phyloP scores from a whole-genome alignment of 2,329 filamentous ascomycete genomes.

The Venturia asperata region DNA sequence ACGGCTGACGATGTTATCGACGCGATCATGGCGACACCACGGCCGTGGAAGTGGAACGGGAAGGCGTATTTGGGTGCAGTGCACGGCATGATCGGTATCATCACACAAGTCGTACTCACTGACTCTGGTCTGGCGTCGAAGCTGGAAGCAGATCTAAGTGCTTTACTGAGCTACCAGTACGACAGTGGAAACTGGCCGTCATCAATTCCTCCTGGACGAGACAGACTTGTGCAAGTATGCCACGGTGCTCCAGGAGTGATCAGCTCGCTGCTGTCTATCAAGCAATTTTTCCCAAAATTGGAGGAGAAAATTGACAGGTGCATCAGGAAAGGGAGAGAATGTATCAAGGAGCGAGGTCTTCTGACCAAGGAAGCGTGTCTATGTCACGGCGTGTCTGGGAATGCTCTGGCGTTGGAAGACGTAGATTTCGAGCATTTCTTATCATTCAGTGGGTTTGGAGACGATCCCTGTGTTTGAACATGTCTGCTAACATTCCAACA shows the following conservation, averaged over 20 bases:
- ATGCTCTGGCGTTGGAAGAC: constrained; percentile 51
- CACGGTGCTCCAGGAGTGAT: constrained; percentile 60
- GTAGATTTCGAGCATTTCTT: constrained; percentile 51
- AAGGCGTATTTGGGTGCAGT: constrained; percentile 58
- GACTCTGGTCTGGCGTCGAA: constrained; percentile 48
- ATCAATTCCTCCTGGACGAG: constrained; percentile 43
- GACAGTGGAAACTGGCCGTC: constrained; percentile 58
- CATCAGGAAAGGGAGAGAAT: constrained; percentile 45
- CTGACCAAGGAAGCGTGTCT: constrained; percentile 58
- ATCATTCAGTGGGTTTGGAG: constrained; percentile 36
- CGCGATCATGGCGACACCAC: constrained; percentile 49
- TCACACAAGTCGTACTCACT: constrained; percentile 60
- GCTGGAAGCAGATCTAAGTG: constrained; percentile 47
- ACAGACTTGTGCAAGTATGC: constrained; percentile 56
- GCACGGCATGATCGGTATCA: constrained; percentile 62
- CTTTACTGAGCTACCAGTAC: constrained; percentile 53
- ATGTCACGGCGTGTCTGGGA: constrained; percentile 60
- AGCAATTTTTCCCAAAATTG: constrained; percentile 49
- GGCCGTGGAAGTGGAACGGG: constrained; percentile 58
- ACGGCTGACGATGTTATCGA: constrained; percentile 52
- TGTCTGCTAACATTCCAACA: constrained; percentile 7
- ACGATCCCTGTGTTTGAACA: neutral
- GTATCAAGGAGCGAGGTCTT: constrained; percentile 51
- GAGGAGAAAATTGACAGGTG: constrained; percentile 47
- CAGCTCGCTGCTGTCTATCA: constrained; percentile 50